A percentile compares a stretch with the other conserved stretches of the same genome.
Evolutionary conservation across 129 eudicot species (phyloP).

Genomic region (Helianthus annuus): DNA sequence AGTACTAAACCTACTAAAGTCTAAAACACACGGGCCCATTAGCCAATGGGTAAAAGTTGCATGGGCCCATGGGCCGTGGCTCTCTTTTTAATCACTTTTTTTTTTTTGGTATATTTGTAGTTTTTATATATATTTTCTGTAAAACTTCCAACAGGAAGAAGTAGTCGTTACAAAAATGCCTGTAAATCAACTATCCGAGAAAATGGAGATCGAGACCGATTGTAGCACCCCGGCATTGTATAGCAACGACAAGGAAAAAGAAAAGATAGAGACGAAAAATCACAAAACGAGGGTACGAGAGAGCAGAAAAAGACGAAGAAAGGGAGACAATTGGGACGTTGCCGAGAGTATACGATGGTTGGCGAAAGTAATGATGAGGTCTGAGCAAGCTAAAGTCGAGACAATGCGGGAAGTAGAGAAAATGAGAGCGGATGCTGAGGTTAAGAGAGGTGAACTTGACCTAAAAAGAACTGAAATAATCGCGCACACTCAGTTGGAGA

Average conservation of each 20-base stretch:
- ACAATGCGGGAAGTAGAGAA: slow-evolving; percentile 68
- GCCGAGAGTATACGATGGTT: slow-evolving; percentile 80
- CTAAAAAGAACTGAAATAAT: slow-evolving; percentile 81
- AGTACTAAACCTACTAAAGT: slow-evolving; percentile 7
- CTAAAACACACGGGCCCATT: slow-evolving; percentile 22
- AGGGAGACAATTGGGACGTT: slow-evolving; percentile 45
- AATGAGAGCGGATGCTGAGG: slow-evolving; percentile 79
- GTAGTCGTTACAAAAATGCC: slow-evolving; percentile 38
- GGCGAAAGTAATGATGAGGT: slow-evolving; percentile 69
- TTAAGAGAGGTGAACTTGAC: slow-evolving; percentile 83
- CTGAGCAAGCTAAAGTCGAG: slow-evolving; percentile 71
- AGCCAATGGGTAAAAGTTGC: neutral
- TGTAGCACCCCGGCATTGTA: slow-evolving; percentile 86
- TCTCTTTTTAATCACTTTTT: neutral
- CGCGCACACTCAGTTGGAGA: slow-evolving; percentile 88
- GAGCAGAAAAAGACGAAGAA: slow-evolving; percentile 36
- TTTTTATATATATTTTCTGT: neutral
- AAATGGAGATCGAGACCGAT: slow-evolving; percentile 50
- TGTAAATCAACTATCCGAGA: slow-evolving; percentile 49
- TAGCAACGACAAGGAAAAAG: slow-evolving; percentile 52
- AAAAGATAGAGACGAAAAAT: slow-evolving; percentile 39
- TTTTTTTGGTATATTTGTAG: neutral
- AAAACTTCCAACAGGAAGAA: slow-evolving; percentile 41
- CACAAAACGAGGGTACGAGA: slow-evolving; percentile 25
- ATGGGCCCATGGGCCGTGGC: slow-evolving; percentile 17